phyloP scores from a whole-genome alignment of 2,329 filamentous ascomycete species.

The Mycogone perniciosa region DNA sequence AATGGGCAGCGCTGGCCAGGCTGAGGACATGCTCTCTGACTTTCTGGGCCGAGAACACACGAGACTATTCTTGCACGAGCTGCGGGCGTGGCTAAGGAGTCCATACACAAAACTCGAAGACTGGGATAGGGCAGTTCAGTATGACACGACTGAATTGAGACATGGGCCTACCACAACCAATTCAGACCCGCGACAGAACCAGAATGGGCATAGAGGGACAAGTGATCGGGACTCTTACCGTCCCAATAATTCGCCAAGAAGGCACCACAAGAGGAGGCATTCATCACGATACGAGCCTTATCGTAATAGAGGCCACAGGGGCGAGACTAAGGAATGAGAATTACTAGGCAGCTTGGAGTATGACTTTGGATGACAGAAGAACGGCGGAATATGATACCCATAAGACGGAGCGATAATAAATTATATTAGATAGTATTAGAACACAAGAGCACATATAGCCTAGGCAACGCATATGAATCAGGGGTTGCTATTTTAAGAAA shows the following conservation, averaged over 20 bases:
- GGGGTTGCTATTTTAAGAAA: no score
- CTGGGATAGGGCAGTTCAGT: slow-evolving; percentile 80
- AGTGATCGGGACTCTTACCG: slow-evolving; percentile 21
- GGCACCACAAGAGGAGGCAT: slow-evolving; percentile 3
- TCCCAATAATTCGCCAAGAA: slow-evolving; percentile 9
- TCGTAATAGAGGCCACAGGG: slow-evolving; percentile 6
- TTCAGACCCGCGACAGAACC: not conserved
- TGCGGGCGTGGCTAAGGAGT: slow-evolving; percentile 76
- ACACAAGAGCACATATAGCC: no score
- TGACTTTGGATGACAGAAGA: not conserved
- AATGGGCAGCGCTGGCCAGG: slow-evolving; percentile 69
- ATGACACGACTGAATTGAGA: slow-evolving; percentile 29
- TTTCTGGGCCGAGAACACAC: slow-evolving; percentile 72
- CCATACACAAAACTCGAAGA: slow-evolving; percentile 64
- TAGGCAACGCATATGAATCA: no score
- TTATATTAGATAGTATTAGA: not conserved
- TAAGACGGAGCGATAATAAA: not conserved
- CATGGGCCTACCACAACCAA: not conserved
- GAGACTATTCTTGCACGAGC: slow-evolving; percentile 74
- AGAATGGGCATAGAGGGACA: not conserved
- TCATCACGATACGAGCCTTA: slow-evolving; percentile 16
- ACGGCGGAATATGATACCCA: not conserved
- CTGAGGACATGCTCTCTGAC: slow-evolving; percentile 71
- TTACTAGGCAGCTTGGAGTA: not conserved
- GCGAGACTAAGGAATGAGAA: not conserved